Conservation (phyloP, 2,329 filamentous ascomycete species). For the Penicillium corylophilum region DNA sequence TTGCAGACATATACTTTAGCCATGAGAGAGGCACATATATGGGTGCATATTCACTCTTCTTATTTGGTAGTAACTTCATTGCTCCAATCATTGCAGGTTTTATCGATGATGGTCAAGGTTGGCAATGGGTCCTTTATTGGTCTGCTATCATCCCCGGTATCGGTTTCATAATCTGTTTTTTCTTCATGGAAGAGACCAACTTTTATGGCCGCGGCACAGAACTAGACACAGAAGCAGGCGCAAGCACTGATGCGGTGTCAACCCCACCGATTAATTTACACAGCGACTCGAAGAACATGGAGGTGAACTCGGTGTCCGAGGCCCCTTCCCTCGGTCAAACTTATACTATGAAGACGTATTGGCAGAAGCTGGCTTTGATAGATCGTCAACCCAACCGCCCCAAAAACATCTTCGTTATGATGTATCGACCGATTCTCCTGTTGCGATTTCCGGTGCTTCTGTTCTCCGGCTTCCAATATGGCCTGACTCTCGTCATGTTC, state of each 20-base stretch:
- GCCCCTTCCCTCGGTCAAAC: not conserved
- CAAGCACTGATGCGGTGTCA: not conserved
- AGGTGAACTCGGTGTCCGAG: not conserved
- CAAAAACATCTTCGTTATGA: conserved; percentile 15
- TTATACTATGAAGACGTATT: conserved; percentile 14
- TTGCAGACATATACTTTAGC: conserved; percentile 48
- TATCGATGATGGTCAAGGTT: conserved; percentile 50
- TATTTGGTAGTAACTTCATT: conserved; percentile 48
- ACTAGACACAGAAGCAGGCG: not conserved
- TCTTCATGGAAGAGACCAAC: conserved; percentile 11
- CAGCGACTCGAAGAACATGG: not conserved
- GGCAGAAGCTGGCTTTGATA: conserved; percentile 20
- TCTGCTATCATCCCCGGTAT: conserved; percentile 50
- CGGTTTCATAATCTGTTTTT: conserved; percentile 51
- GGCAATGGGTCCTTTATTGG: conserved; percentile 55
- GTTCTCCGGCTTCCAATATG: conserved; percentile 22
- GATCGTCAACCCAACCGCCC: conserved; percentile 16
- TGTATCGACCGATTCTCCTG: conserved; percentile 16
- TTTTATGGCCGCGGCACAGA: not conserved
- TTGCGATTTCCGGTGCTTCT: conserved; percentile 18
- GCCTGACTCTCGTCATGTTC: conserved; percentile 25
- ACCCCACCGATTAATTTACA: not conserved
- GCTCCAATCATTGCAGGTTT: conserved; percentile 50
- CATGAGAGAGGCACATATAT: conserved; percentile 47
- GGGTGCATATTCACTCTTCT: conserved; percentile 45